Evolutionary conservation across 2,329 filamentous ascomycete genomes (phyloP).

Genomic region (Annulohypoxylon truncatum): DNA sequence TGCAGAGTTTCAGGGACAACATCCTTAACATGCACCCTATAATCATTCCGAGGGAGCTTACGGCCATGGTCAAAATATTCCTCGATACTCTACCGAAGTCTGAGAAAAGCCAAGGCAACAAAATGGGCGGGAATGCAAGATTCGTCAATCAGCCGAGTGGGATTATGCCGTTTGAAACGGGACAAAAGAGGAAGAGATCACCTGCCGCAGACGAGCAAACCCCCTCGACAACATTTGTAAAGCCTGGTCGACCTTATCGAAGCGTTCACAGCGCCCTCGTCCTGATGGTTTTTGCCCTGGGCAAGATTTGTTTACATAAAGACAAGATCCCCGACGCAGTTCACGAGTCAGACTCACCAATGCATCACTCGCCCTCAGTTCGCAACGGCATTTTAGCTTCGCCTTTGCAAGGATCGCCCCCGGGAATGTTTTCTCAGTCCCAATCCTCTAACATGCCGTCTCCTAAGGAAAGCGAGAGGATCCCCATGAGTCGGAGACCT

Average conservation of each 20-base stretch:
- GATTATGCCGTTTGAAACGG: constrained; percentile 45
- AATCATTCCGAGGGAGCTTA: constrained; percentile 64
- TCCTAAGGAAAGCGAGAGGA: constrained; percentile 63
- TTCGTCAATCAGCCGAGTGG: constrained; percentile 48
- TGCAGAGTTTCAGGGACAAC: constrained; percentile 68
- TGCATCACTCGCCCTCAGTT: constrained; percentile 54
- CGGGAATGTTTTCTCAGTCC: constrained; percentile 57
- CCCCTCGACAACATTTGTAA: constrained; percentile 50
- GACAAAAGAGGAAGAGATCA: constrained; percentile 68
- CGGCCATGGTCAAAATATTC: constrained; percentile 65
- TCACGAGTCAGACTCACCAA: constrained; percentile 56
- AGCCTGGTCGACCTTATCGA: constrained; percentile 65
- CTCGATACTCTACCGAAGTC: constrained; percentile 59
- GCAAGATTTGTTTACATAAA: constrained; percentile 77
- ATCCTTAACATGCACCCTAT: constrained; percentile 75
- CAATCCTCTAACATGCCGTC: constrained; percentile 64
- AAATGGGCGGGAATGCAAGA: constrained; percentile 43
- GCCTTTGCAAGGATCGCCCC: constrained; percentile 67
- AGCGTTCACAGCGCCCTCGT: constrained; percentile 85
- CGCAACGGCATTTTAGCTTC: constrained; percentile 65
- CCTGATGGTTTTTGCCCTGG: constrained; percentile 84
- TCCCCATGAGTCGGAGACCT: constrained; percentile 60
- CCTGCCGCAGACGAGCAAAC: constrained; percentile 52
- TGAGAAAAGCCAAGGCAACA: constrained; percentile 41
- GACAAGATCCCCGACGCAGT: constrained; percentile 69